These are phyloP conservation scores for Sodiomyces alkalinus DNA, from an alignment of 2,329 filamentous ascomycete genomes.

Conservation along the genomic window DNA sequence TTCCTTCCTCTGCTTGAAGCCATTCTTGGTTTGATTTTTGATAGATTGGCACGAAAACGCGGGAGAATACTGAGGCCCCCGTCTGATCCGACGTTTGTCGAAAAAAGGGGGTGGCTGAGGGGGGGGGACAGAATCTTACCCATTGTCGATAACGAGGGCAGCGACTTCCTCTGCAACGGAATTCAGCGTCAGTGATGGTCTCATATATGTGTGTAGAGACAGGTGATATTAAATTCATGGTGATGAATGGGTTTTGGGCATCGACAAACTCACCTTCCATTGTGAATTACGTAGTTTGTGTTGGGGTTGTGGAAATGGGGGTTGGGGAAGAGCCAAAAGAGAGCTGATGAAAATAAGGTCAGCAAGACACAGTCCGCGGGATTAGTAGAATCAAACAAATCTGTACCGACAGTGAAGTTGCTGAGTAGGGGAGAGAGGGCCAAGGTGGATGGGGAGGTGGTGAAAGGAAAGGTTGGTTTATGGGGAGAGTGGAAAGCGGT, in stretches of 20 bases:
- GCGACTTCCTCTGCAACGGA: constrained; percentile 85
- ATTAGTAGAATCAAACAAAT: too few relatives aligned
- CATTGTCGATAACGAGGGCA: constrained; percentile 99
- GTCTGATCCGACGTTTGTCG: constrained; percentile 11
- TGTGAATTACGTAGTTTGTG: constrained; percentile 10
- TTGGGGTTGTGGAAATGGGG: constrained; percentile 6
- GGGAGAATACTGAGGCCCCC: too few relatives aligned
- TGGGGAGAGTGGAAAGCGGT: constrained; percentile 2
- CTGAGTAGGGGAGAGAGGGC: too few relatives aligned
- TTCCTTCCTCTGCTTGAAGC: not conserved
- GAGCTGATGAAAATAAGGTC: constrained; percentile 4
- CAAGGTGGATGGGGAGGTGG: constrained; percentile 7
- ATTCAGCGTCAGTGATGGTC: constrained; percentile 31
- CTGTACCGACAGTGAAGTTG: too few relatives aligned
- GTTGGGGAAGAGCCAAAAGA: constrained; percentile 2
- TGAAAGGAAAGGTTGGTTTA: constrained; percentile 10
- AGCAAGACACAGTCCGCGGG: constrained; percentile 10
- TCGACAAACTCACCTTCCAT: constrained; percentile 9
- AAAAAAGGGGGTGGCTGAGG: constrained; percentile 8
- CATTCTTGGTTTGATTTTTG: too few relatives aligned
- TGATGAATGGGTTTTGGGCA: constrained; percentile 2
- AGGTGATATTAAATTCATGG: too few relatives aligned
- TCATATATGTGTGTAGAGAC: too few relatives aligned
- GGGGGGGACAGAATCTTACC: constrained; percentile 63
- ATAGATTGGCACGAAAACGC: constrained; percentile 2